Evolutionary conservation across 2,329 filamentous ascomycete genomes (phyloP), one percentile per base, ranked within the genome.

Genomic region (Diaporthe citrichinensis): DNA sequence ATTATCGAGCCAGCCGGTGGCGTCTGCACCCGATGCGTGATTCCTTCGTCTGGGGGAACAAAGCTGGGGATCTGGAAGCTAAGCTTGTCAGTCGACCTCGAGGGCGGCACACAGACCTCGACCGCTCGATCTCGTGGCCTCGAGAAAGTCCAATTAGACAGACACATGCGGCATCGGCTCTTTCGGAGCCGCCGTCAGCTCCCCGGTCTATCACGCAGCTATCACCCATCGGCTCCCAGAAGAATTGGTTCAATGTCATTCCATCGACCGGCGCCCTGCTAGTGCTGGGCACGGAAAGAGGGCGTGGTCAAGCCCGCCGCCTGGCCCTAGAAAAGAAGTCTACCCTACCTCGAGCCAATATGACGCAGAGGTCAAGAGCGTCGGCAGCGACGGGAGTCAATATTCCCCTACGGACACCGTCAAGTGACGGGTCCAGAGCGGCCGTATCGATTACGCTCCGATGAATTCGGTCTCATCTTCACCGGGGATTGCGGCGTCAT

Each of bases 1-100:
- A 55, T 65, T n/a, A 10, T 61, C 31, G 46, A 73, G 58, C 71
- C 71, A 73, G 39, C 46, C 46, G 34, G 71, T 65, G 71, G 71
- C 71, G 36, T 46, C 39, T 73, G 71, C 71, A 23, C 51, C 51
- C 46, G 71, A 41, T 62, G 25, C n/a, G n/a, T 39, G 58, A 36
- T 57, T 46, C 71, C 58, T 65, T 65, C 71, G 14, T 73, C 71
- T 36, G 71, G 71, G 71, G 71, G 15, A 17, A 20, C 58, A 65
- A 69, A 73, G 49, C 58, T 55, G 46, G 71, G 58, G 59, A 44
- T 46, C 44, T 65, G 46, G 31, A n/a, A 31, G 46, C 49, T n/a
- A n/a, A 46, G 34, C 58, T 44, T 65, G 71, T 36, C 57, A 41
- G 36, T 46, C 71, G 46, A 23, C 58, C 25, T 55, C 49, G 34